A percentile compares a stretch with the other conserved stretches of the same genome.
These are phyloP conservation scores for Colletotrichum shisoi DNA, from an alignment of 2,329 filamentous ascomycete genomes.

Conservation along the genomic window DNA sequence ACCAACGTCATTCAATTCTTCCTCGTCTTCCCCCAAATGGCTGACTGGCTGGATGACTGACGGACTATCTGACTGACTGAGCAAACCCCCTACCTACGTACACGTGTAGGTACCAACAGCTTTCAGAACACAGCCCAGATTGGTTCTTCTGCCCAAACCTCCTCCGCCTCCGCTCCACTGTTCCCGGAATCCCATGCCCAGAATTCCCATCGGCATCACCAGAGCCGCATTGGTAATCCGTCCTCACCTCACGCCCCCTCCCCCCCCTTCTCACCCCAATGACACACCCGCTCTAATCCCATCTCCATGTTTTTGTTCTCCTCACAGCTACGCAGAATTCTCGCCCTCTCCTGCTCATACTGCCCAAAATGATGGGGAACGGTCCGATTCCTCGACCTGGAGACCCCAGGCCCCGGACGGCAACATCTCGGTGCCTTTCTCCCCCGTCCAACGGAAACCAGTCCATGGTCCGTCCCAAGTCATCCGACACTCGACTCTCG, in stretches of 20 bases:
- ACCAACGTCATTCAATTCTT: conserved; percentile 32
- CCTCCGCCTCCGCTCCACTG: conserved; percentile 25
- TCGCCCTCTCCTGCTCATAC: neutral
- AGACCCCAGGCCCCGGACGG: conserved; percentile 35
- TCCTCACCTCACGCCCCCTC: neutral
- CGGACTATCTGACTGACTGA: neutral
- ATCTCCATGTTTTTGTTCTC: conserved; percentile 6
- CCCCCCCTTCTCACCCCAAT: conserved; percentile 7
- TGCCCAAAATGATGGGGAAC: conserved; percentile 28
- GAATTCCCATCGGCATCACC: neutral
- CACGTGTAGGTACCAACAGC: neutral
- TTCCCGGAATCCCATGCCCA: conserved; percentile 14
- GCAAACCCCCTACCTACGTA: no score
- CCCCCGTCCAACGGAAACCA: neutral
- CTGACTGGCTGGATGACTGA: no score
- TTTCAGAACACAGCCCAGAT: conserved; percentile 4
- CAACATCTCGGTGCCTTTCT: conserved; percentile 32
- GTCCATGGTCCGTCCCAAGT: conserved; percentile 29
- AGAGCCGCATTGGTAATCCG: conserved; percentile 30
- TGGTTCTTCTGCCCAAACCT: neutral
- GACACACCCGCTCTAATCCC: neutral
- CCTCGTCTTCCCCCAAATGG: neutral
- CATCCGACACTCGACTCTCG: conserved; percentile 27
- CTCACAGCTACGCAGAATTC: neutral
- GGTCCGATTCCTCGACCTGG: conserved; percentile 36